Evolutionary conservation across 768 basidiomycete species (phyloP), one percentile per base, ranked within the genome.

Genomic region (Gelatoporia subvermispora): DNA sequence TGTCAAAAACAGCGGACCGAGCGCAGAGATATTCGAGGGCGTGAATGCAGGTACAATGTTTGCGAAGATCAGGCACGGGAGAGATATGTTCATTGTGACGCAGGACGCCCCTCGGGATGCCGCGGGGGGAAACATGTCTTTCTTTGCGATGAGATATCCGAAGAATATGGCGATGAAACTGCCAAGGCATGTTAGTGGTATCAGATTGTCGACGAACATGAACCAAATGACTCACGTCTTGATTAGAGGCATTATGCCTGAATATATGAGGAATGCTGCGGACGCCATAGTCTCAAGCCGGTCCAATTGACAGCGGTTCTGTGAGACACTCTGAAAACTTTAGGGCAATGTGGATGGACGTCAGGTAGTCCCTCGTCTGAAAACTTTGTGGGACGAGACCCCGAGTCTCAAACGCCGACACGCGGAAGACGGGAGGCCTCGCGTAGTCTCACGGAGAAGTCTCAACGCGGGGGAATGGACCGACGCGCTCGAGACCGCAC

Each of bases 11-110:
- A 77, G 59, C 15, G 76, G 74, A 3, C 75, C 75, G 21, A 77
- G 62, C 2, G 72, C 71, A 8, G 70, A 64, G 44, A 75, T 65
- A 45, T 78, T 78, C 10, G 68, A 55, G 10, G 65, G 57, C 2
- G 70, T 74, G 61, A 78, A 77, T 0, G 72, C 68, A 1, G 71
- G 66, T 4, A 78, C 73, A 54, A 78, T 72, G 46, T 71, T 74
- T 1, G 69, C 62, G 55, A 78, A 78, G 10, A 78, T 68, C 20
- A 78, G 66, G 11, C 67, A 64, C 1, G 75, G 74, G 2, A 78
- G 57, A 1, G 67, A 65, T 46, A 76, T 58, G 58, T 74, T 76
- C 68, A 75, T 68, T n/a, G 67, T 66, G 35, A 78, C 63, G 57
- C 60, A 72, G 15, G 68, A 66, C 3, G 62, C 68, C 7, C 74